Conservation (phyloP, 306 rosid genomes). For the Medicago lupulina region DNA sequence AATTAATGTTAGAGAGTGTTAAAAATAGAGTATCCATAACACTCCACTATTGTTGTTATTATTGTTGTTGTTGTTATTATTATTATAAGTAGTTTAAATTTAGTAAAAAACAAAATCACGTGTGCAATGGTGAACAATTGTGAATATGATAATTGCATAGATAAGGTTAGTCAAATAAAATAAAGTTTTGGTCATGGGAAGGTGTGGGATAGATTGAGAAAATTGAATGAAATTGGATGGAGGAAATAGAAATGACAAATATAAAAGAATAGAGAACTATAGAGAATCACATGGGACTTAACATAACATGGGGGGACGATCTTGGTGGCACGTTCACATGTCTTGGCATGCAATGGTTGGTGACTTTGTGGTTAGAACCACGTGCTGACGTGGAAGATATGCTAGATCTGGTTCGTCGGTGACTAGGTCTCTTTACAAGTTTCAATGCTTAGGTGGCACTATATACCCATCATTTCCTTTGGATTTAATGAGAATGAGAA, state of each 20-base stretch:
- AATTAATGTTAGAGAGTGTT: no score
- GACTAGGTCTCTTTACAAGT: constrained; percentile 34
- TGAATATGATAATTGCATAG: constrained; percentile 40
- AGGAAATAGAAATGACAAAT: background rate
- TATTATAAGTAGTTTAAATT: background rate
- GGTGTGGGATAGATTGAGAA: background rate
- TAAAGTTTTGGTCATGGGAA: constrained; percentile 32
- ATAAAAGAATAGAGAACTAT: background rate
- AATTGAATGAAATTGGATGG: constrained; percentile 9
- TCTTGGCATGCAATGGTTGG: constrained; percentile 49
- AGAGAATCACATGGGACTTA: constrained; percentile 32
- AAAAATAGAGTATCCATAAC: no score
- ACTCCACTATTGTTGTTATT: no score
- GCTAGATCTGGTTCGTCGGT: constrained; percentile 65
- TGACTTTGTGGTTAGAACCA: constrained; percentile 54
- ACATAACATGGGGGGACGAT: constrained; percentile 25
- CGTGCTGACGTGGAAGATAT: constrained; percentile 64
- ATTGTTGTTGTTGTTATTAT: no score
- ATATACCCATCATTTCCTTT: constrained; percentile 36
- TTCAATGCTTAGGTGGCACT: constrained; percentile 47
- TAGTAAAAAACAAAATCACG: constrained; percentile 36
- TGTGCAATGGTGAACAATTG: constrained; percentile 23
- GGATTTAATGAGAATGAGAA: constrained; percentile 32
- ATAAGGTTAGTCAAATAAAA: constrained; percentile 32
- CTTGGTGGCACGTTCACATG: constrained; percentile 65